Percentiles rank a stretch among this genome's conserved stretches.
phyloP scores from a whole-genome alignment of 441 rosid genomes.

The Populus hybrid region DNA sequence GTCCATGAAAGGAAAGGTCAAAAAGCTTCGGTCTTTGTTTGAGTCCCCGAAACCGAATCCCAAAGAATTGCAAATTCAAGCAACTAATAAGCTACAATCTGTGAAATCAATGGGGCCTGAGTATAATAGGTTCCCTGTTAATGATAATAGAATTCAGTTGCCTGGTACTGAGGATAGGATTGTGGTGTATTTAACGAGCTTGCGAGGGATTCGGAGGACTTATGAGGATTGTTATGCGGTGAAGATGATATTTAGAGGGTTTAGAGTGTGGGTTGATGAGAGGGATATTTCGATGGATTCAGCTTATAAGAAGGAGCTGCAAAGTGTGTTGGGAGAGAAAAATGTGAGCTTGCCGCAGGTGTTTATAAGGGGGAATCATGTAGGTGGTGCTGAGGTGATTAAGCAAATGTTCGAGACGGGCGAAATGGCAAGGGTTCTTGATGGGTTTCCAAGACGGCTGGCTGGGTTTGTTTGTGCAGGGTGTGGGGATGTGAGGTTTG shows the following conservation, averaged over 20 bases:
- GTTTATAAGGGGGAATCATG: slow-evolving; percentile 64
- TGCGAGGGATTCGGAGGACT: slow-evolving; percentile 82
- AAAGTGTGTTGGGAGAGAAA: slow-evolving; percentile 54
- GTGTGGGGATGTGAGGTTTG: slow-evolving; percentile 81
- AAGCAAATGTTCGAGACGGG: slow-evolving; percentile 80
- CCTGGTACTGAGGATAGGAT: slow-evolving; percentile 83
- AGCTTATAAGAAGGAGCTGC: slow-evolving; percentile 73
- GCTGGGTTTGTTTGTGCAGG: slow-evolving; percentile 66
- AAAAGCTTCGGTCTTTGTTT: slow-evolving; percentile 62
- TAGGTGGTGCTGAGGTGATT: slow-evolving; percentile 82
- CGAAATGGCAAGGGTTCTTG: slow-evolving; percentile 71
- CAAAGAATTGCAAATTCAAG: slow-evolving; percentile 1
- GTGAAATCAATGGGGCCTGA: slow-evolving; percentile 28
- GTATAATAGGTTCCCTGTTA: slow-evolving; percentile 7
- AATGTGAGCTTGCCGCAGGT: slow-evolving; percentile 70
- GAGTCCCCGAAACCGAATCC: slow-evolving; percentile 25
- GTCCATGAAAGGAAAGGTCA: slow-evolving; percentile 78
- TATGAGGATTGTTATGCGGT: slow-evolving; percentile 89
- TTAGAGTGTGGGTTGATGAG: slow-evolving; percentile 87
- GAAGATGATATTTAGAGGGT: slow-evolving; percentile 80
- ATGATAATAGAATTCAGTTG: slow-evolving; percentile 32
- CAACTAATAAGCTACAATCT: slow-evolving; percentile 14
- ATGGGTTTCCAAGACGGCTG: slow-evolving; percentile 54
- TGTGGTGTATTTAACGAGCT: slow-evolving; percentile 80
- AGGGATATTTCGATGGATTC: slow-evolving; percentile 88